Evolutionary conservation across 1,284 basidiomycete genomes (phyloP).

Genomic region (Trichosporon coremiiforme): DNA sequence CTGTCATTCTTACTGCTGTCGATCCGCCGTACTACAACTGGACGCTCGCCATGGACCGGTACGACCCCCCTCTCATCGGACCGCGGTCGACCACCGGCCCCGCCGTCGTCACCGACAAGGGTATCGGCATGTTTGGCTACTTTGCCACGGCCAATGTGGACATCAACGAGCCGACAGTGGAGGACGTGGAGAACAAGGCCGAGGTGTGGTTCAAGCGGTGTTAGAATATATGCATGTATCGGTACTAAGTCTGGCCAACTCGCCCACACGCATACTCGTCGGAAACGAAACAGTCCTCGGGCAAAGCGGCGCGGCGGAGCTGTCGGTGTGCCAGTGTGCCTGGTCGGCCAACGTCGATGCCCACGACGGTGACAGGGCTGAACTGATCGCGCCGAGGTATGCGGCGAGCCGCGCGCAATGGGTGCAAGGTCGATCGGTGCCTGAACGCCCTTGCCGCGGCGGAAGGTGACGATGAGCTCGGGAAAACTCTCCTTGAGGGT

Average conservation of each 20-base stretch:
- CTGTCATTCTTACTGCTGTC: conserved; percentile 35
- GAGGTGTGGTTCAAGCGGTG: conserved; percentile 25
- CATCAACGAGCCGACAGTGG: not conserved
- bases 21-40: conserved; percentile 27
- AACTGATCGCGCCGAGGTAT: not conserved
- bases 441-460: not conserved
- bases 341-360: not conserved
- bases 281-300: not conserved
- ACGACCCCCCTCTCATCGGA: not conserved
- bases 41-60: not conserved
- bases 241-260: too few species aligned
- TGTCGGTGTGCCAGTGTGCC: not conserved
- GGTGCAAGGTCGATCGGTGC: not conserved
- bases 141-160: conserved; percentile 3
- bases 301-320: not conserved
- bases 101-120: conserved; percentile 21
- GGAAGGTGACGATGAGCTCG: not conserved
- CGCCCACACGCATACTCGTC: not conserved
- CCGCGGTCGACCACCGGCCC: not conserved
- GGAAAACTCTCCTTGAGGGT: not conserved
- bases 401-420: not conserved
- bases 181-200: conserved; percentile 3
- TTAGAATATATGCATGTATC: not conserved
- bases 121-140: conserved; percentile 27
- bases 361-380: not conserved